Base-by-base conservation (phyloP, 345 rosid species). In the Hibiscus mutabilis region DNA sequence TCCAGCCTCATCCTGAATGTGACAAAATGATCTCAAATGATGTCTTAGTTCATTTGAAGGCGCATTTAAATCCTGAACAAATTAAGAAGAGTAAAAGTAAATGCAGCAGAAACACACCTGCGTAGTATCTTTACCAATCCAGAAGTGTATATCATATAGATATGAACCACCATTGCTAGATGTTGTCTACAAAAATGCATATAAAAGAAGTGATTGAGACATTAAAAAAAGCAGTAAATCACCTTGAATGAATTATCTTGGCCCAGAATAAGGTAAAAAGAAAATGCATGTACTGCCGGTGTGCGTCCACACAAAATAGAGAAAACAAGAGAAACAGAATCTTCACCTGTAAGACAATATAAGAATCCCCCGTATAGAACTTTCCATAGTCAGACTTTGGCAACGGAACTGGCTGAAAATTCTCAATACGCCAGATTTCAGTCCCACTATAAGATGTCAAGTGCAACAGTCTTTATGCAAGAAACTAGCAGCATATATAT, bases 401-500 rank as follows among this genome's bases (percentile, higher is more conserved):
- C 77, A 96, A 76, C 52, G 83, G 86, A 74, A 89, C 94, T 19
- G 96, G 97, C 78, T 85, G 91, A 83, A 96, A 96, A 76, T 96
- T 81, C 87, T 96, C 99, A 58, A 92, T 91, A 79, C 98, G 88
- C 99, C 99, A 96, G 68, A 91, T 92, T 71, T 96, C 99, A 81
- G 86, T 86, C 67, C 99, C 99, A 59, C 99, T 96, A 75, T 4
- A 69, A 53, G 79, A 81, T 72, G 91, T 96, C 82, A 91, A 87
- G 91, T 71, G 73, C 19, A 77, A 84, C 85, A 81, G 68, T 53
- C 66, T 47, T 72, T 31, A 64, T 61, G 4, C 49, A 31, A 75
- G 78, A 53, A 35, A 42, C 46, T 9, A 42, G 46, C 8, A 42
- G 14, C 14, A 11, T 42, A 69, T 15, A 68, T 46, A 70, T 61